phyloP scores from a whole-genome alignment of 805 yeast species.

The Wickerhamomyces pijperi region DNA sequence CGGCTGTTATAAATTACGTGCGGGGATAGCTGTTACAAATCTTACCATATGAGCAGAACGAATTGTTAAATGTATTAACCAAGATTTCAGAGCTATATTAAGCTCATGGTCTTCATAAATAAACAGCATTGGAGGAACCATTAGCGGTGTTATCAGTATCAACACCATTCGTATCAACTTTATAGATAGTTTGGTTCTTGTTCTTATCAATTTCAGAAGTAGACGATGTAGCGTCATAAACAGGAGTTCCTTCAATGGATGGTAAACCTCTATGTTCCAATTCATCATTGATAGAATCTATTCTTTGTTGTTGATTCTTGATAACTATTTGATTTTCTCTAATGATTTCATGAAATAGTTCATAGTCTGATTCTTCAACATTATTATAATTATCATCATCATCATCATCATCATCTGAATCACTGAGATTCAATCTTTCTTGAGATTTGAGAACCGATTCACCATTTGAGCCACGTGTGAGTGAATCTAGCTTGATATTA shows the following conservation, averaged over 20 bases:
- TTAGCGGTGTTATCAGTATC: background rate
- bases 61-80: too few relatives aligned
- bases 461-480: slow-evolving; percentile 31
- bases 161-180: background rate
- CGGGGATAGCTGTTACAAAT: too few relatives aligned
- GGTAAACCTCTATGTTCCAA: slow-evolving; percentile 28
- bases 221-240: background rate
- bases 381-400: slow-evolving; percentile 17
- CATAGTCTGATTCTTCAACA: slow-evolving; percentile 31
- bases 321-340: slow-evolving; percentile 47
- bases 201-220: background rate
- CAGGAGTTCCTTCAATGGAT: background rate
- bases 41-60: too few relatives aligned
- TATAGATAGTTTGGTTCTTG: background rate
- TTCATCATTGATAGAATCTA: slow-evolving; percentile 36
- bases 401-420: slow-evolving; percentile 17
- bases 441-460: too few relatives aligned
- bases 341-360: slow-evolving; percentile 42
- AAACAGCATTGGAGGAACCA: background rate
- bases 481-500: slow-evolving; percentile 33
- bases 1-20: too few relatives aligned
- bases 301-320: slow-evolving; percentile 34
- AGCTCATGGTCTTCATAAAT: background rate
- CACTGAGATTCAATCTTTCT: too few relatives aligned
- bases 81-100: too few relatives aligned